Base-by-base conservation (phyloP, 106 monocot species). In the Allium fistulosum region DNA sequence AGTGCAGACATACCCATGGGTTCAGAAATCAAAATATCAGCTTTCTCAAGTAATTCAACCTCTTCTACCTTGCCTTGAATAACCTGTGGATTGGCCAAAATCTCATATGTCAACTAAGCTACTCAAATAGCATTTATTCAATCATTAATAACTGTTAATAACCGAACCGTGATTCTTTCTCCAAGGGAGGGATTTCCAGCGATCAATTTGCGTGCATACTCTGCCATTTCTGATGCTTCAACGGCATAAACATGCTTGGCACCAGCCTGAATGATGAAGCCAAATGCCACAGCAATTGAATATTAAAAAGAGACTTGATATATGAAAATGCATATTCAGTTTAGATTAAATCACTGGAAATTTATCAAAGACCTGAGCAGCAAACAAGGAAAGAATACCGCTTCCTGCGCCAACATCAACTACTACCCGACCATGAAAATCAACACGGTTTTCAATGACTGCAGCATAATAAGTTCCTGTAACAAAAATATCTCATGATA, bases 321-420 rank as follows among this genome's bases (percentile, higher is more conserved):
- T 37, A 37, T 37, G 37, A 37, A 37, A 37, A 37, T 37, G 37
- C 37, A 37, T 37, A 5, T 37, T 37, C 5, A 37, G 37, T 37
- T 37, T 37, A 37, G 37, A 37, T 37, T 4, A 37, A 37, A 37
- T 37, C 37, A 37, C 37, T 37, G 37, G 37, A 37, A 37, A 37
- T 37, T 37, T 37, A 37, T 37, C 37, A 63, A 58, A 49, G 61
- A 90, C 97, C 97, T 97, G 92, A 66, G 89, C 97, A 79, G 97
- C 97, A 87, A 97, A 97, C 65, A 97, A 70, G 56, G 97, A 97
- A 65, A 97, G 87, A 79, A 97, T 97, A 22, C 92, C 97, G 73
- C 97, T 97, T n/a, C 97, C 97, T 77, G 97, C 97, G 76, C 97
- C 97, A 86, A 97, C 97, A 86, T 97, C 97, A 74, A 97, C 97